Percentiles rank a stretch among this genome's conserved stretches.
Conservation (phyloP, 257 asterid genomes). For the Cruciata laevipes region DNA sequence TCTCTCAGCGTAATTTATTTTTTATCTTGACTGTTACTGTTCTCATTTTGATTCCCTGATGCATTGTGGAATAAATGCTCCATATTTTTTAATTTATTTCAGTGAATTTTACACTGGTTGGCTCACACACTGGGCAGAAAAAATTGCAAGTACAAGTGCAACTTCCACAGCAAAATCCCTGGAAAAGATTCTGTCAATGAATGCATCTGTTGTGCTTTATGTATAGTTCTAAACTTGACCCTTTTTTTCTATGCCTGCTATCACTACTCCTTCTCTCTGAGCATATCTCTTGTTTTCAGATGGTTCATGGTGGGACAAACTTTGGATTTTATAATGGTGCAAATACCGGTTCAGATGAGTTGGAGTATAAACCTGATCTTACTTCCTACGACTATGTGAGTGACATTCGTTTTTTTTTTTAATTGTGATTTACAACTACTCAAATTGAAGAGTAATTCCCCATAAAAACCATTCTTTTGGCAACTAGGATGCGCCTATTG, state of each 20-base stretch:
- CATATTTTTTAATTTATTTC: slow-evolving; percentile 19
- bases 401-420: slow-evolving; percentile 15
- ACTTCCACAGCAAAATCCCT: slow-evolving; percentile 54
- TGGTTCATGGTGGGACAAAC: slow-evolving; percentile 98
- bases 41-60: background rate
- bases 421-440: slow-evolving; percentile 13
- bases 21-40: slow-evolving; percentile 13
- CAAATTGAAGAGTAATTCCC: slow-evolving; percentile 20
- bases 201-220: slow-evolving; percentile 92
- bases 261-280: slow-evolving; percentile 12
- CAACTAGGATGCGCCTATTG: slow-evolving; percentile 86
- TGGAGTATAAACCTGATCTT: slow-evolving; percentile 80
- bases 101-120: slow-evolving; percentile 98
- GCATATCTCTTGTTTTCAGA: slow-evolving; percentile 34
- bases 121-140: slow-evolving; percentile 99
- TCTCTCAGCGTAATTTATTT: slow-evolving; percentile 62
- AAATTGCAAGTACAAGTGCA: slow-evolving; percentile 72
- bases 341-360: slow-evolving; percentile 69
- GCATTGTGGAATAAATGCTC: background rate
- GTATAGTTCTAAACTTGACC: slow-evolving; percentile 41
- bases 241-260: slow-evolving; percentile 17
- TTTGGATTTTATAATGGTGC: slow-evolving; percentile 94
- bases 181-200: slow-evolving; percentile 66
- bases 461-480: slow-evolving; percentile 16
- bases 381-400: slow-evolving; percentile 97